A percentile compares a stretch with the other conserved stretches of the same genome.
phyloP scores from a whole-genome alignment of 1,284 basidiomycete species.

The Mrakiaceae sp. region DNA sequence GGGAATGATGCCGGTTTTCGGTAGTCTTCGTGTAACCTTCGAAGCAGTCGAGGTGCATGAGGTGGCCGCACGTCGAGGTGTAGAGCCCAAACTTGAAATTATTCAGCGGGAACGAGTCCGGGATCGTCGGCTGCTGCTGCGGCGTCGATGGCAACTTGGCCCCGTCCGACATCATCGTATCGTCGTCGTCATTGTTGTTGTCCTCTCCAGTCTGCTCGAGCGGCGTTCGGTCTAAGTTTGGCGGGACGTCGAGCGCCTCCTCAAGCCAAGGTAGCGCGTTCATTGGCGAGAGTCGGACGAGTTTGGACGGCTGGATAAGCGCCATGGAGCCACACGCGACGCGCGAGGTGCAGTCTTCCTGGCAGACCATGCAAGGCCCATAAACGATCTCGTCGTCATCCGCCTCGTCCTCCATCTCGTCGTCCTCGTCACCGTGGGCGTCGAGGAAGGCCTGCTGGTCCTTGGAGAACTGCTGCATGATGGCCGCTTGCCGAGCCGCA shows the following conservation, averaged over 20 bases:
- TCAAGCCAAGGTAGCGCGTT: conserved; percentile 50
- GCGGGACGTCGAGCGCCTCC: conserved; percentile 55
- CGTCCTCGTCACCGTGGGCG: conserved; percentile 41
- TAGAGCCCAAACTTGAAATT: conserved; percentile 75
- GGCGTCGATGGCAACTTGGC: too few species aligned
- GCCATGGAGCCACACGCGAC: conserved; percentile 81
- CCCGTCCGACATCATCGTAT: conserved; percentile 16
- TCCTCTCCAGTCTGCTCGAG: conserved; percentile 44
- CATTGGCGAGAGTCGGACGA: conserved; percentile 68
- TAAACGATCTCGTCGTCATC: conserved; percentile 52
- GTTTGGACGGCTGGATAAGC: conserved; percentile 75
- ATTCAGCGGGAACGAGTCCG: conserved; percentile 51
- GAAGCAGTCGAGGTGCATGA: conserved; percentile 97
- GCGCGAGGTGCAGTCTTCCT: conserved; percentile 70
- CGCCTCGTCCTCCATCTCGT: conserved; percentile 48
- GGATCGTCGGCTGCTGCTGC: conserved; percentile 19
- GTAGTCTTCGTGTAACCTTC: conserved; percentile 79
- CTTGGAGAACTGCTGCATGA: conserved; percentile 85
- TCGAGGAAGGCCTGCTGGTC: conserved; percentile 67
- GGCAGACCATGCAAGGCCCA: conserved; percentile 94
- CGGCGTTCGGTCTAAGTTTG: conserved; percentile 32
- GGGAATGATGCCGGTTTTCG: conserved; percentile 74
- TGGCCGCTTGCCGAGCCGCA: conserved; percentile 62
- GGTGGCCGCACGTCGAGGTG: conserved; percentile 84
- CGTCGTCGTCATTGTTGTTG: conserved; percentile 22